Percentiles rank a stretch among this genome's conserved stretches.
Conservation (phyloP, 495 filamentous ascomycete genomes). For the Aspergillus cristatus region DNA sequence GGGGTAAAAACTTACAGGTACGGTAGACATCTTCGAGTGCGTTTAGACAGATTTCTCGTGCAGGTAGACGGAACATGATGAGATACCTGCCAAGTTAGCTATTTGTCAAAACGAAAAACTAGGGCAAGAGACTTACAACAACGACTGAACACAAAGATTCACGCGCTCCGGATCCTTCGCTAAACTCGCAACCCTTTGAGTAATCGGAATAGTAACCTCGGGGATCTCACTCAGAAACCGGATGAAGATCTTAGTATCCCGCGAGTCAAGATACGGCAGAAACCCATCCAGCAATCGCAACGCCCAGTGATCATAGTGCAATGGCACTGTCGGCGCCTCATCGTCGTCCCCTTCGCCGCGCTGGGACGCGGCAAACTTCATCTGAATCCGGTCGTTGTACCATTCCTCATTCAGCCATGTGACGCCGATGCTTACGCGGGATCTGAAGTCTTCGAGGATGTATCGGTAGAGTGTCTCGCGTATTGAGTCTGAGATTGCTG, state of each 20-base stretch:
- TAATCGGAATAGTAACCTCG: constrained; percentile 57
- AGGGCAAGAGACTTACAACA: constrained; percentile 43
- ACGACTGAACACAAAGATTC: constrained; percentile 48
- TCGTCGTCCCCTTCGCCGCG: constrained; percentile 25
- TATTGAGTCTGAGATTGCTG: constrained; percentile 54
- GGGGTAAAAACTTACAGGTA: constrained; percentile 34
- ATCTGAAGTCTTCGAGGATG: constrained; percentile 82
- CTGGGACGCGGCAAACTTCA: constrained; percentile 28
- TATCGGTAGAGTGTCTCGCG: constrained; percentile 73
- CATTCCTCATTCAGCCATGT: constrained; percentile 95
- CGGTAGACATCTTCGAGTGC: constrained; percentile 78
- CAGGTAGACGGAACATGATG: constrained; percentile 77
- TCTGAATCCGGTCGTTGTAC: constrained; percentile 78
- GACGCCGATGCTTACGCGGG: constrained; percentile 75
- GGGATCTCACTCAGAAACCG: constrained; percentile 90
- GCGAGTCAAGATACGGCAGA: constrained; percentile 72
- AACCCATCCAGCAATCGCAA: constrained; percentile 79
- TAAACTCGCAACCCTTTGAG: constrained; percentile 66
- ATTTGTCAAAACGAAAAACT: too few species aligned
- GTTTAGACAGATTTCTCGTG: constrained; percentile 70
- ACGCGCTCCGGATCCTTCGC: constrained; percentile 82
- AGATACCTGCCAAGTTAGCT: constrained; percentile 49
- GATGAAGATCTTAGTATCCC: constrained; percentile 74
- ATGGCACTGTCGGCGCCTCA: constrained; percentile 23
- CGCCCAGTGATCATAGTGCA: constrained; percentile 74